A percentile compares a stretch with the other conserved stretches of the same genome.
phyloP scores from a whole-genome alignment of 352 stramenopile genomes.

The Phytophthora citricola region DNA sequence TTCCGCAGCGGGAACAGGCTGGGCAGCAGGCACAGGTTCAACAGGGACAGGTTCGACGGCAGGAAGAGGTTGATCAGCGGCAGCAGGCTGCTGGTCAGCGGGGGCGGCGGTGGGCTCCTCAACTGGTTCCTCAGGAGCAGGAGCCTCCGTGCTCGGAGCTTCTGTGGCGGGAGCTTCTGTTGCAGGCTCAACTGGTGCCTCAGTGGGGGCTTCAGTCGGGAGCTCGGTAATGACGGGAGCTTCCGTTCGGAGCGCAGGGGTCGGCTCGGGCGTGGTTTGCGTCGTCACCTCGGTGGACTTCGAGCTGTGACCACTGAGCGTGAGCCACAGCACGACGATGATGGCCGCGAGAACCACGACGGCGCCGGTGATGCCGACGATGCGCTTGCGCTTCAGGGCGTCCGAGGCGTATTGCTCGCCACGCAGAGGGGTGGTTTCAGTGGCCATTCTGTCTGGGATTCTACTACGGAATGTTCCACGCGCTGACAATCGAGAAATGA shows the following conservation, averaged over 20 bases:
- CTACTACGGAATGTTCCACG: conserved; percentile 5
- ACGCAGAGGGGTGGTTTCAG: conserved; percentile 36
- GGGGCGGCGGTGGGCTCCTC: background rate
- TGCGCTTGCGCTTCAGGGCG: conserved; percentile 42
- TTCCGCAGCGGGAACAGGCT: conserved; percentile 1
- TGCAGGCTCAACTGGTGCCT: conserved; percentile 1
- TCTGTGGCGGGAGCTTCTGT: conserved; percentile 15
- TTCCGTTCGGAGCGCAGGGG: conserved; percentile 29
- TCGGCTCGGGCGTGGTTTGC: conserved; percentile 30
- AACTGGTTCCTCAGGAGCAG: no score
- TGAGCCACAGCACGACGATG: conserved; percentile 42
- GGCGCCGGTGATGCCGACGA: conserved; percentile 37
- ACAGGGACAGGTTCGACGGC: conserved; percentile 4
- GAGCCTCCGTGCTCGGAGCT: background rate
- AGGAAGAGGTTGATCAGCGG: conserved; percentile 5
- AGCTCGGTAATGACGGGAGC: conserved; percentile 17
- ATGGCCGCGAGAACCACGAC: conserved; percentile 38
- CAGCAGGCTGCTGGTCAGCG: conserved; percentile 5
- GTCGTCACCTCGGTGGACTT: conserved; percentile 29
- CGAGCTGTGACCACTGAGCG: conserved; percentile 38
- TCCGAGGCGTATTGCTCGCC: conserved; percentile 37
- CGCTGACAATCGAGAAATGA: conserved; percentile 34
- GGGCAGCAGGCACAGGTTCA: conserved; percentile 5
- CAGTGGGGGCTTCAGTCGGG: conserved; percentile 17
- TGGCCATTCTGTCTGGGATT: conserved; percentile 28